phyloP scores from a whole-genome alignment of 805 yeast species.

The Vanderwaltozyma verrucispora region DNA sequence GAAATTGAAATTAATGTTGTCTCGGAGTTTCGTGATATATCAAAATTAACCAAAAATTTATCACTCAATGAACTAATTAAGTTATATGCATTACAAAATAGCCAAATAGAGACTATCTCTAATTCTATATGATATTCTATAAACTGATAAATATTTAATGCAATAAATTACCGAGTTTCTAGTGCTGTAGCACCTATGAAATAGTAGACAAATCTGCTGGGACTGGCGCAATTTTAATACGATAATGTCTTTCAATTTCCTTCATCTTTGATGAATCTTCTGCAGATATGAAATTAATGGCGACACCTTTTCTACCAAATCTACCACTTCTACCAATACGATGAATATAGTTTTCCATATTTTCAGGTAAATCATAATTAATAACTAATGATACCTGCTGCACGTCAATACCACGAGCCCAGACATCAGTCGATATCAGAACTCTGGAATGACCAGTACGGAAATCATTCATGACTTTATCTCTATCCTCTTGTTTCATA shows the following conservation, averaged over 20 bases:
- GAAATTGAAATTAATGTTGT: constrained; percentile 18
- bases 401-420: constrained; percentile 97
- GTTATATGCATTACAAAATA: constrained; percentile 20
- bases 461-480: constrained; percentile 90
- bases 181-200: too few relatives aligned
- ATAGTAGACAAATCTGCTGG: constrained; percentile 64
- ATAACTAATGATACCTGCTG: constrained; percentile 94
- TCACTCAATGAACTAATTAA: constrained; percentile 16
- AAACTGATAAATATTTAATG: too few relatives aligned
- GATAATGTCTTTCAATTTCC: constrained; percentile 83
- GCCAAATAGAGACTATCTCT: constrained; percentile 14
- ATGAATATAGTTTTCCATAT: constrained; percentile 90
- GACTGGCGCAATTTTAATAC: constrained; percentile 87
- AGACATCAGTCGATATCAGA: constrained; percentile 84
- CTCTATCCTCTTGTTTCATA: constrained; percentile 89
- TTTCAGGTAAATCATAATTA: constrained; percentile 85
- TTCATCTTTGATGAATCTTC: constrained; percentile 65
- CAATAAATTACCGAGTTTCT: too few relatives aligned
- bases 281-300: constrained; percentile 83
- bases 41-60: constrained; percentile 7
- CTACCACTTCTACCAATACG: constrained; percentile 98
- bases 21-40: constrained; percentile 18
- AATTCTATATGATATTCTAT: background rate
- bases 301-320: constrained; percentile 98
- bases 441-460: constrained; percentile 91